Conservation (phyloP, 805 yeast genomes). For the Yarrowia osloensis region DNA sequence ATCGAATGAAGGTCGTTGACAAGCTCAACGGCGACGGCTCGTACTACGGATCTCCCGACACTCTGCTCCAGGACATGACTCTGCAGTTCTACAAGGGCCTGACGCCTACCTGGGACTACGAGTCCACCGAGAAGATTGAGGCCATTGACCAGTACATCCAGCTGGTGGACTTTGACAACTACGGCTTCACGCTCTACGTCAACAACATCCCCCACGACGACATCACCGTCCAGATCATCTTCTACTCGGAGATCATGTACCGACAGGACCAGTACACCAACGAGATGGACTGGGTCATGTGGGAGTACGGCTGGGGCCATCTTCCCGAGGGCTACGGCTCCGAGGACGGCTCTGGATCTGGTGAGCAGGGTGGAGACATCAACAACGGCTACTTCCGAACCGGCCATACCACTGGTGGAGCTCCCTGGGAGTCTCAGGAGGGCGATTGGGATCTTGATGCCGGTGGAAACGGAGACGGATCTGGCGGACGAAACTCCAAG, state of each 20-base stretch:
- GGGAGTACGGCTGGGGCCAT: constrained; percentile 3
- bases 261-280: background rate
- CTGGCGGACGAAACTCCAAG: background rate
- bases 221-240: background rate
- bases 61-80: background rate
- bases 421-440: background rate
- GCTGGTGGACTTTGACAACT: background rate
- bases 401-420: background rate
- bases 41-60: background rate
- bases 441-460: background rate
- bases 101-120: constrained; percentile 2
- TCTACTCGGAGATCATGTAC: background rate
- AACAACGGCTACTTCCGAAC: background rate
- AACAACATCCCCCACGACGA: background rate
- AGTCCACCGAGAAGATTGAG: background rate
- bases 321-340: constrained; percentile 7
- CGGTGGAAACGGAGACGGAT: background rate
- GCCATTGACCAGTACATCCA: background rate
- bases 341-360: background rate
- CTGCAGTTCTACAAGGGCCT: constrained; percentile 8
- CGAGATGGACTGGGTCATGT: background rate
- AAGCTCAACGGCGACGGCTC: background rate
- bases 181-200: constrained; percentile 2
- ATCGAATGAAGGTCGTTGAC: constrained; percentile 15
- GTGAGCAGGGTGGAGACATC: background rate